Evolutionary conservation across 257 asterid species (phyloP), one percentile per base, ranked within the genome.

Genomic region (Solanum paucissectum): DNA sequence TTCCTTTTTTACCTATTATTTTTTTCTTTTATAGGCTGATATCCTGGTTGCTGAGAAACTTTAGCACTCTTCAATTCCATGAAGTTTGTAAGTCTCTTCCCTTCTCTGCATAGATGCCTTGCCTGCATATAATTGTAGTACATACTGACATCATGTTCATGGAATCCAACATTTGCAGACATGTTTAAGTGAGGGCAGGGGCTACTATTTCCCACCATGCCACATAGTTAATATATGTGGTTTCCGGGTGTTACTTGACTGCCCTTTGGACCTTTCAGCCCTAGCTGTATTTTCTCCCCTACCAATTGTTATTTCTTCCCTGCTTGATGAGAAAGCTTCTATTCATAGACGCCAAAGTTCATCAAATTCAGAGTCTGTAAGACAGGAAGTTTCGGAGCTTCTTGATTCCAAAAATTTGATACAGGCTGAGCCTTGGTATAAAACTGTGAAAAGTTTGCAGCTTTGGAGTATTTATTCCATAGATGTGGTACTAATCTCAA

Each of bases 221-320:
- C 95, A 93, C 91, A 90, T 95, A 84, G 83, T 95, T 88, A 93
- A 94, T 66, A 87, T 96, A 20, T 89, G 90, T 25, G 99, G 97
- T 77, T 92, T 94, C 71, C 89, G 93, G 90, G 90, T 96, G 72
- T 91, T 96, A 79, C 76, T 96, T 25, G 99, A 96, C 89, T 95
- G 92, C 91, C 98, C 99, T 36, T 37, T 96, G 86, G 99, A 96
- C 90, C 98, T 96, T 83, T 94, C 99, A 20, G 89, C 94, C 58
- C 93, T 94, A n/a, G 14, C 94, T 44, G 89, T 92, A 87, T 96
- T 94, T 86, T 90, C 96, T 83, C 98, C 98, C 21, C 83, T 94
- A 44, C 93, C 94, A n/a, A 23, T 71, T 27, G 91, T 90, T 74
- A 79, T 92, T 32, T 60, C 72, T 66, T 33, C 82, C 49, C 34